A percentile compares a stretch with the other conserved stretches of the same genome.
Conservation (phyloP, 495 filamentous ascomycete genomes). For the Penicillium diatomitis region DNA sequence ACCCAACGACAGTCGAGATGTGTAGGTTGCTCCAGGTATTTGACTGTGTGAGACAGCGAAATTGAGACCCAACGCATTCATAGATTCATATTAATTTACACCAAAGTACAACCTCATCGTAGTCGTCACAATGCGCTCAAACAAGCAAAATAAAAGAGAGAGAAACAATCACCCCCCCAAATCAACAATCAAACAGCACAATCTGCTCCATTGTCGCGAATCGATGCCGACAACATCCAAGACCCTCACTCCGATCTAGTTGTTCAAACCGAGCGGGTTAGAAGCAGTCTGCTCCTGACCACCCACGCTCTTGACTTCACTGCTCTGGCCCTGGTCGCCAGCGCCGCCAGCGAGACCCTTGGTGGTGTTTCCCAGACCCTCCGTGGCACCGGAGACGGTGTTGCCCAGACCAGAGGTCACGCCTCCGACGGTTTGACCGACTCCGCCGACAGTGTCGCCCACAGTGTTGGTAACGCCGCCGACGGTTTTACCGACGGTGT, state of each 20-base stretch:
- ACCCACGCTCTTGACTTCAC: conserved; percentile 7
- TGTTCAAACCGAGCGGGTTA: conserved; percentile 17
- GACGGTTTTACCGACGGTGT: conserved; percentile 30
- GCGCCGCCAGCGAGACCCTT: conserved; percentile 14
- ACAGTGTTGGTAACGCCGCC: conserved; percentile 27
- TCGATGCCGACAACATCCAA: too few species aligned
- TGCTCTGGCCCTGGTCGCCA: conserved; percentile 5
- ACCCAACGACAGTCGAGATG: too few species aligned
- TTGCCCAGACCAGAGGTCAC: conserved; percentile 23
- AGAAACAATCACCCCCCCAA: too few species aligned
- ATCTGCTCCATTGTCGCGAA: too few species aligned
- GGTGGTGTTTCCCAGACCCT: conserved; percentile 28
- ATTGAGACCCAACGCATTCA: too few species aligned
- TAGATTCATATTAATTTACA: too few species aligned
- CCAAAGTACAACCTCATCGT: too few species aligned
- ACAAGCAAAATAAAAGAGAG: neutral
- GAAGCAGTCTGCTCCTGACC: conserved; percentile 17
- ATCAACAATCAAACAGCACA: too few species aligned
- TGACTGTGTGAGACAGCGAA: too few species aligned
- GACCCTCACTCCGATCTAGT: neutral
- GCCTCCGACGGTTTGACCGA: conserved; percentile 28
- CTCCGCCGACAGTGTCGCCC: conserved; percentile 22
- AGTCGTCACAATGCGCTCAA: too few species aligned
- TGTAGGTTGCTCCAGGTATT: too few species aligned
- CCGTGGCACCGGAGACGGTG: conserved; percentile 22